These are phyloP conservation scores for Pythium dissimile DNA, from an alignment of 352 stramenopile species.

Conservation along the genomic window DNA sequence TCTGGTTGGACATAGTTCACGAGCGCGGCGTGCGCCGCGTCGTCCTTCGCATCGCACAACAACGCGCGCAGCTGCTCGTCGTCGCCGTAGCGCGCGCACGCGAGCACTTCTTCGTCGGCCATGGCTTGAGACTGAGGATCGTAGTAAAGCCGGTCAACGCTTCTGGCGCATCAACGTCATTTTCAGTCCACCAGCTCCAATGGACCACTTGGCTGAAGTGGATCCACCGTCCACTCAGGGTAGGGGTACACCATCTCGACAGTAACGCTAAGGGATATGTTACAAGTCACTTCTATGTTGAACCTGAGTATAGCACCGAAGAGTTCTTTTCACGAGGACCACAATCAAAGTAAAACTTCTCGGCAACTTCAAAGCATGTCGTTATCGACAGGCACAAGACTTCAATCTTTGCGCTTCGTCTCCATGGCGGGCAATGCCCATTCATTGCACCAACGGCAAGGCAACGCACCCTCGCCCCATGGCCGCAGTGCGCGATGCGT, in stretches of 20 bases:
- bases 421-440: too few species aligned
- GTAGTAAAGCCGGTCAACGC: too few species aligned
- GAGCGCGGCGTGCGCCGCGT: slow-evolving; percentile 24
- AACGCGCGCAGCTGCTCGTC: slow-evolving; percentile 52
- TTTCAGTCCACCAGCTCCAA: slow-evolving; percentile 1
- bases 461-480: too few species aligned
- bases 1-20: slow-evolving; percentile 77
- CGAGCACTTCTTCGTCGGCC: slow-evolving; percentile 47
- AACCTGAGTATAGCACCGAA: slow-evolving; percentile 14
- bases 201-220: background rate
- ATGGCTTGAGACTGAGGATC: slow-evolving; percentile 7
- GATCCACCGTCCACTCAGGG: slow-evolving; percentile 9
- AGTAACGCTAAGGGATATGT: slow-evolving; percentile 5
- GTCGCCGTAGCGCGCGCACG: slow-evolving; percentile 72
- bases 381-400: too few species aligned
- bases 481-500: background rate
- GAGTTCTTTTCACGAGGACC: too few species aligned
- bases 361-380: too few species aligned
- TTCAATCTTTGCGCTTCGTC: too few species aligned
- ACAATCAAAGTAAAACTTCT: too few species aligned
- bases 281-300: slow-evolving; percentile 1
- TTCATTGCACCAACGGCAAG: too few species aligned
- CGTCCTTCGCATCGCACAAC: slow-evolving; percentile 21
- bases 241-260: slow-evolving; percentile 17
- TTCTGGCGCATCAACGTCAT: slow-evolving; percentile 7